A percentile compares a stretch with the other conserved stretches of the same genome.
These are phyloP conservation scores for Calonectria pseudoturangicola DNA, from an alignment of 2,329 filamentous ascomycete genomes.

Conservation along the genomic window DNA sequence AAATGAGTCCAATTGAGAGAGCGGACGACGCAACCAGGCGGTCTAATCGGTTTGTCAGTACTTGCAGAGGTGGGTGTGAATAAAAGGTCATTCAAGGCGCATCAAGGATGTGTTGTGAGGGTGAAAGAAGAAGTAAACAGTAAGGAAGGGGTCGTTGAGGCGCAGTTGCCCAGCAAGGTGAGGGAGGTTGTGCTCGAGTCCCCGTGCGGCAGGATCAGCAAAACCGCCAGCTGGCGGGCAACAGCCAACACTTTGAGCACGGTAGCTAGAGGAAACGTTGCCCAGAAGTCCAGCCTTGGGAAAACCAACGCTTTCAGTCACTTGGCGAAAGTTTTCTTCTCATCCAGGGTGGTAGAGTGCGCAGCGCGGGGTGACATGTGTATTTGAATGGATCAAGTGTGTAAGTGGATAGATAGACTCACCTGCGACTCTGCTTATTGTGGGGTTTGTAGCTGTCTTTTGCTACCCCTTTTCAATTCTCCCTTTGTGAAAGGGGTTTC, in stretches of 20 bases:
- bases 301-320: background rate
- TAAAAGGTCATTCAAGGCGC: slow-evolving; percentile 12
- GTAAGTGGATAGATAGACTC: slow-evolving; percentile 40
- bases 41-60: slow-evolving; percentile 52
- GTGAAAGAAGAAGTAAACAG: slow-evolving; percentile 18
- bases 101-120: slow-evolving; percentile 3
- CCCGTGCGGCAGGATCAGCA: slow-evolving; percentile 24
- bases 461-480: slow-evolving; percentile 22
- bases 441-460: slow-evolving; percentile 26
- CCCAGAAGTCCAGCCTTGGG: background rate
- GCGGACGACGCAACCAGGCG: slow-evolving; percentile 60
- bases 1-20: slow-evolving; percentile 52
- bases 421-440: slow-evolving; percentile 34
- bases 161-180: slow-evolving; percentile 20
- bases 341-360: no score
- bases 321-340: background rate
- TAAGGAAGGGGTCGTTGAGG: slow-evolving; percentile 38
- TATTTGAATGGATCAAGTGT: slow-evolving; percentile 18
- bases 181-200: background rate
- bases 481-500: slow-evolving; percentile 36
- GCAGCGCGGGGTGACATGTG: background rate
- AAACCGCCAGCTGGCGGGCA: slow-evolving; percentile 28
- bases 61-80: slow-evolving; percentile 40
- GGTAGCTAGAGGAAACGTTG: background rate
- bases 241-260: background rate